phyloP scores from a whole-genome alignment of 208 protist species.

The Entamoeba histolytica region DNA sequence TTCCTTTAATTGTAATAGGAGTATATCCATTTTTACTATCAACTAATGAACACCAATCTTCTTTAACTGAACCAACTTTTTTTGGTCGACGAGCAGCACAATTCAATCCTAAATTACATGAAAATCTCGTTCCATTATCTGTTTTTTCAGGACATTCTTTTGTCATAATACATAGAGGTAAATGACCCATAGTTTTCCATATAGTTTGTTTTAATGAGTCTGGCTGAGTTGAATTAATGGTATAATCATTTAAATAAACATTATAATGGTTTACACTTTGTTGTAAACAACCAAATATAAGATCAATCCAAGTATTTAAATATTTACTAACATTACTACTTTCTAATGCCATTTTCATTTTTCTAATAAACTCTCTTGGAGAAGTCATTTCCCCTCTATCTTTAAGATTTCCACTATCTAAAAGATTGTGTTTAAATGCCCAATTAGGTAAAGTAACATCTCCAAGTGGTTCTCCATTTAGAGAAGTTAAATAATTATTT shows the following conservation, averaged over 20 bases:
- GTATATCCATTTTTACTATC: neutral
- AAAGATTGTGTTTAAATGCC: neutral
- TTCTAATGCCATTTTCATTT: constrained; percentile 71
- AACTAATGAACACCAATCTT: neutral
- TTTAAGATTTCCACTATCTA: constrained; percentile 53
- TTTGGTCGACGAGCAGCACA: neutral
- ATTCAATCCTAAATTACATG: neutral
- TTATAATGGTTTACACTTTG: neutral
- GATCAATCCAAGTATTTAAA: constrained; percentile 85
- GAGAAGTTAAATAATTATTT: constrained; percentile 26
- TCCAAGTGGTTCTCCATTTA: constrained; percentile 20
- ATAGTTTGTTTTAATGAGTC: neutral
- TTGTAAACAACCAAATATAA: constrained; percentile 83
- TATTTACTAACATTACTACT: constrained; percentile 55
- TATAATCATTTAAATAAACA: neutral
- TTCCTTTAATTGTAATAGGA: neutral
- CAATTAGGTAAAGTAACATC: neutral
- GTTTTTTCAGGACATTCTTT: neutral
- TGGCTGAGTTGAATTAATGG: neutral
- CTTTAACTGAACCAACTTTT: neutral
- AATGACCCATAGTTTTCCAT: neutral
- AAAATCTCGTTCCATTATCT: neutral
- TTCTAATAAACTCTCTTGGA: constrained; percentile 58
- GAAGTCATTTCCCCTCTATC: constrained; percentile 64
- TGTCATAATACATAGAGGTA: neutral